Evolutionary conservation across 768 basidiomycete species (phyloP).

Genomic region (Mycena alexandri): DNA sequence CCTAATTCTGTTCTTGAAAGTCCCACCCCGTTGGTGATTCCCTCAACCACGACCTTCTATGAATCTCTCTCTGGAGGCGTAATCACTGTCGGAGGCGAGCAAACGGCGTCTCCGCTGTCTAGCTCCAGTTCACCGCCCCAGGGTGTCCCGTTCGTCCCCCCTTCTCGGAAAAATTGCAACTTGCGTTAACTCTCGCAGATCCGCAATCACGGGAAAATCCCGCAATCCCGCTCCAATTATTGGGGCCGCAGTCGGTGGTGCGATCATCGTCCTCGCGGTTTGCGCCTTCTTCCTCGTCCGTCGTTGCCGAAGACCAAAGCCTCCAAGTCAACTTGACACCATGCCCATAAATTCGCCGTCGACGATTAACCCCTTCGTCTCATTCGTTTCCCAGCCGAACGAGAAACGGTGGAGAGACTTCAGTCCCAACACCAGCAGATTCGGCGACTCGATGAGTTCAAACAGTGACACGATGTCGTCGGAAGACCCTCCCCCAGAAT

Average conservation of each 20-base stretch:
- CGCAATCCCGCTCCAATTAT: constrained; percentile 1
- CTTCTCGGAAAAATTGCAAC: too few species aligned
- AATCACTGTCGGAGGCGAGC: too few species aligned
- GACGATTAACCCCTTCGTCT: constrained; percentile 22
- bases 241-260: constrained; percentile 7
- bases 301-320: not conserved
- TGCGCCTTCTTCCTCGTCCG: not conserved
- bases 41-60: too few species aligned
- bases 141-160: too few species aligned
- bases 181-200: not conserved
- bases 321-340: not conserved
- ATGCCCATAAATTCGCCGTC: not conserved
- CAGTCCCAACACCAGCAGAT: too few species aligned
- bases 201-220: not conserved
- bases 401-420: constrained; percentile 9
- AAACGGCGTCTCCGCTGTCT: too few species aligned
- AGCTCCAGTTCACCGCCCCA: too few species aligned
- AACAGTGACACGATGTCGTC: too few species aligned
- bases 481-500: too few species aligned
- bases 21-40: too few species aligned
- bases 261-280: constrained; percentile 6
- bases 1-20: too few species aligned
- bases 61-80: too few species aligned
- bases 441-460: constrained; percentile 1
- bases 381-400: not conserved